A percentile compares a stretch with the other conserved stretches of the same genome.
phyloP scores from a whole-genome alignment of 805 yeast species.

The Myxozyma sirexii region DNA sequence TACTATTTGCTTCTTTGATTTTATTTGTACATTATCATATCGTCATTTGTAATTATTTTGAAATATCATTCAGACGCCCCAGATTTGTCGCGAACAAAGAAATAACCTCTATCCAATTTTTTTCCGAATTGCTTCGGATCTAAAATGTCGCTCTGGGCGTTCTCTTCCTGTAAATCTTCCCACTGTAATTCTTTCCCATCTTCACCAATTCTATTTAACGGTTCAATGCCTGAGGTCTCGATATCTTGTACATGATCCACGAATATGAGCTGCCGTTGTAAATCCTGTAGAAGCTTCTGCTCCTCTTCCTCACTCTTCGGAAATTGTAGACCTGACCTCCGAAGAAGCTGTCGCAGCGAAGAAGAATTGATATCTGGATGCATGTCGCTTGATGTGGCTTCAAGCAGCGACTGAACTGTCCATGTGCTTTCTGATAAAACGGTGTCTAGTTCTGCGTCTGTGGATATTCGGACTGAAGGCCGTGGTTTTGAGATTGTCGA shows the following conservation, averaged over 20 bases:
- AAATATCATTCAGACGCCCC: not conserved
- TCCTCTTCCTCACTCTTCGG: constrained; percentile 34
- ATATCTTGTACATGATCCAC: constrained; percentile 45
- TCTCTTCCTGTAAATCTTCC: constrained; percentile 29
- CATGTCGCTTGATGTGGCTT: not conserved
- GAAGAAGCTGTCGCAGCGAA: constrained; percentile 37
- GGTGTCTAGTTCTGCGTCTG: constrained; percentile 15
- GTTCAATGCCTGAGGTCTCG: constrained; percentile 42
- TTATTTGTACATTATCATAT: not conserved
- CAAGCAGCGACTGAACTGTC: constrained; percentile 18
- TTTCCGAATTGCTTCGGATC: constrained; percentile 7
- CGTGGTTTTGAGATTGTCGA: not conserved
- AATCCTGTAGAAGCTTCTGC: constrained; percentile 36
- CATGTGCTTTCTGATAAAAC: constrained; percentile 16
- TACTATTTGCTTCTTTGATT: not conserved
- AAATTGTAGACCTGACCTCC: constrained; percentile 38
- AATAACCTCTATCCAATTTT: constrained; percentile 24
- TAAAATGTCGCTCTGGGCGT: constrained; percentile 18
- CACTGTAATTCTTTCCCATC: constrained; percentile 18
- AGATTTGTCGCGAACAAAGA: constrained; percentile 16
- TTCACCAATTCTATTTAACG: constrained; percentile 37
- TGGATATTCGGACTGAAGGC: constrained; percentile 4
- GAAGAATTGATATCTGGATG: constrained; percentile 30
- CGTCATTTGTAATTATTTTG: not conserved
- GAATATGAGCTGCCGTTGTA: constrained; percentile 44